These are phyloP conservation scores for Tulasnella sp. DNA, from an alignment of 768 basidiomycete genomes.

Conservation along the genomic window DNA sequence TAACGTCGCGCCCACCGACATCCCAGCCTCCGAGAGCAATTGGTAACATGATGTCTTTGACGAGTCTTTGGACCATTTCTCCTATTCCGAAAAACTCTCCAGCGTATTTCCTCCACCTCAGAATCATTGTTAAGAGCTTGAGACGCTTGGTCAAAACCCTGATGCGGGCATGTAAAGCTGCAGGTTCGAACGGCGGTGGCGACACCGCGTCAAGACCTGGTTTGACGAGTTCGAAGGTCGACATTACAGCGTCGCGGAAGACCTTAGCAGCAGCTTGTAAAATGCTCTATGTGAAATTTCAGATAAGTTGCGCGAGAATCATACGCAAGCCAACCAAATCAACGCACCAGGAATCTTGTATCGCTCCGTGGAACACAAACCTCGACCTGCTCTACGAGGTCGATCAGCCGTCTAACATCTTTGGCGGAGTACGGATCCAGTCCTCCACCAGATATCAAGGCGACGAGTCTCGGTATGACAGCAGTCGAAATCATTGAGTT, in stretches of 20 bases:
- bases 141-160: constrained; percentile 54
- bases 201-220: constrained; percentile 17
- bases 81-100: constrained; percentile 47
- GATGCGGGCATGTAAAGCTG: constrained; percentile 54
- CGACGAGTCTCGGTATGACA: constrained; percentile 62
- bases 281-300: neutral
- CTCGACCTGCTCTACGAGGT: constrained; percentile 73
- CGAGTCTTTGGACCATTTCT: constrained; percentile 41
- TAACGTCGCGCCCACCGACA: constrained; percentile 62
- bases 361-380: constrained; percentile 50
- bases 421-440: constrained; percentile 68
- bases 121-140: constrained; percentile 63
- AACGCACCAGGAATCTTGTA: constrained; percentile 31
- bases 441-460: constrained; percentile 64
- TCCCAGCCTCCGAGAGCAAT: constrained; percentile 76
- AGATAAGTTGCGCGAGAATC: neutral
- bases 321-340: neutral
- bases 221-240: constrained; percentile 18
- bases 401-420: constrained; percentile 50
- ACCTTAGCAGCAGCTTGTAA: constrained; percentile 32
- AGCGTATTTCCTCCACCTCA: constrained; percentile 66
- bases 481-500: constrained; percentile 80
- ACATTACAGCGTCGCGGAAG: constrained; percentile 31
- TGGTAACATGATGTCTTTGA: constrained; percentile 48
- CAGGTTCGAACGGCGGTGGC: constrained; percentile 55